A percentile compares a stretch with the other conserved stretches of the same genome.
Conservation (phyloP, 2,329 filamentous ascomycete species). For the Calonectria montana region DNA sequence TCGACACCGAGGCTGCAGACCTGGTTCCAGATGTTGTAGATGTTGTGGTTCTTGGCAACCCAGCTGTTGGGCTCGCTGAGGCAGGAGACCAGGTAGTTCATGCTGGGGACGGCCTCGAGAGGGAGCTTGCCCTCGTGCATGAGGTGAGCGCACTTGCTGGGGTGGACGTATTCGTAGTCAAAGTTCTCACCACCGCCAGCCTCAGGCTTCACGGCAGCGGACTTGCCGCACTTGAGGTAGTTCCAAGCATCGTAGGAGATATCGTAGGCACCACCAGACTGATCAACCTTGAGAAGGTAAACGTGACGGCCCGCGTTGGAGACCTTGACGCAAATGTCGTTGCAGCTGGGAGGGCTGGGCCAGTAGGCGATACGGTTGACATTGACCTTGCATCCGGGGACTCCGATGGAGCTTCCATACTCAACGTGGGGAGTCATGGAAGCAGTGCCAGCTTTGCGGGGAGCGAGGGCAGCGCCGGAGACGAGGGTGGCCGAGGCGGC, state of each 20-base stretch:
- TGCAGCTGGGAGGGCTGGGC: slow-evolving; percentile 64
- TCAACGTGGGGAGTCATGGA: slow-evolving; percentile 65
- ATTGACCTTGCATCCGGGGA: slow-evolving; percentile 70
- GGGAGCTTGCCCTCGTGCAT: slow-evolving; percentile 63
- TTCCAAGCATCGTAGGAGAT: slow-evolving; percentile 73
- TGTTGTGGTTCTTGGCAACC: slow-evolving; percentile 63
- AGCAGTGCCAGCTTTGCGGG: slow-evolving; percentile 44
- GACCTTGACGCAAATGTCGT: slow-evolving; percentile 67
- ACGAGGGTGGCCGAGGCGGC: slow-evolving; percentile 44
- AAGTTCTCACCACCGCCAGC: slow-evolving; percentile 63
- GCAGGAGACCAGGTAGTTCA: slow-evolving; percentile 64
- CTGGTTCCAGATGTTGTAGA: slow-evolving; percentile 65
- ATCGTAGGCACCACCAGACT: slow-evolving; percentile 67
- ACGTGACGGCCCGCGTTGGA: slow-evolving; percentile 60
- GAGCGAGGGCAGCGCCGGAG: slow-evolving; percentile 42
- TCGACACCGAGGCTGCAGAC: slow-evolving; percentile 62
- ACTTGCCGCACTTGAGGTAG: slow-evolving; percentile 63
- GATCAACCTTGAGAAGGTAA: slow-evolving; percentile 69
- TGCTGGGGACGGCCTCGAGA: slow-evolving; percentile 67
- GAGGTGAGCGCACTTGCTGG: slow-evolving; percentile 61
- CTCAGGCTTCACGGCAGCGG: slow-evolving; percentile 58
- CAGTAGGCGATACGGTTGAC: slow-evolving; percentile 72
- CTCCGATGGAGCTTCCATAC: slow-evolving; percentile 68
- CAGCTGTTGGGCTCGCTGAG: slow-evolving; percentile 58
- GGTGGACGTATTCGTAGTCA: slow-evolving; percentile 60